Conservation (phyloP, 768 basidiomycete species). For the Russula sp. region DNA sequence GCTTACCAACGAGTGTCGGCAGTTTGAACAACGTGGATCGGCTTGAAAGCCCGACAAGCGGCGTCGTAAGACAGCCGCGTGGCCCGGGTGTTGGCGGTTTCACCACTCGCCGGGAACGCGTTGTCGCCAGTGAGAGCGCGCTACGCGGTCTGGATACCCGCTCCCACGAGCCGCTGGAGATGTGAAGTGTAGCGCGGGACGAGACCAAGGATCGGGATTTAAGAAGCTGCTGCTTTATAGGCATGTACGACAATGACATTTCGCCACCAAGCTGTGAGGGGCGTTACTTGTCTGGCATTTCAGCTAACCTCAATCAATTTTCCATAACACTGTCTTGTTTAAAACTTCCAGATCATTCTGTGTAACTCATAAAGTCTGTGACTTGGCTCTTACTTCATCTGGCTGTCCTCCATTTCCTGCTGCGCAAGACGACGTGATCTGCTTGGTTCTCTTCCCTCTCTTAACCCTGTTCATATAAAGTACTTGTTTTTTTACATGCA, state of each 20-base stretch:
- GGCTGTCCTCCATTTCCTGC: constrained; percentile 31
- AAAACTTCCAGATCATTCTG: constrained; percentile 22
- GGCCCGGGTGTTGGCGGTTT: constrained; percentile 81
- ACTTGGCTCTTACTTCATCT: constrained; percentile 24
- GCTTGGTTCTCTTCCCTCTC: constrained; percentile 10
- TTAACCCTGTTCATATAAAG: constrained; percentile 22
- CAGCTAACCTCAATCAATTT: constrained; percentile 19
- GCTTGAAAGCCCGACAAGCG: constrained; percentile 40
- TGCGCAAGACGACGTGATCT: constrained; percentile 32
- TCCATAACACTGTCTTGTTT: constrained; percentile 22
- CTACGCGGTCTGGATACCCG: constrained; percentile 68
- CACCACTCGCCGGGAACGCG: constrained; percentile 48
- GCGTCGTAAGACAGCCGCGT: constrained; percentile 81
- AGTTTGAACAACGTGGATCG: constrained; percentile 42
- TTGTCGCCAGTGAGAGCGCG: constrained; percentile 50
- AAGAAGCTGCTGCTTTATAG: neutral
- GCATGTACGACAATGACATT: constrained; percentile 16
- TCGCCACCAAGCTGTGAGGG: constrained; percentile 6
- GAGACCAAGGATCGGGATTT: constrained; percentile 6
- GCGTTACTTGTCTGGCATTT: constrained; percentile 17
- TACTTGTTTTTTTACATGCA: constrained; percentile 26
- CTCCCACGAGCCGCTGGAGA: constrained; percentile 81
- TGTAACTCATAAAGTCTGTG: constrained; percentile 29
- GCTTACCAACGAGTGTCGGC: constrained; percentile 55
- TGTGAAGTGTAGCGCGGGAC: constrained; percentile 22